These are phyloP conservation scores for Pugionium cornutum DNA, from an alignment of 345 rosid species.

Conservation along the genomic window DNA sequence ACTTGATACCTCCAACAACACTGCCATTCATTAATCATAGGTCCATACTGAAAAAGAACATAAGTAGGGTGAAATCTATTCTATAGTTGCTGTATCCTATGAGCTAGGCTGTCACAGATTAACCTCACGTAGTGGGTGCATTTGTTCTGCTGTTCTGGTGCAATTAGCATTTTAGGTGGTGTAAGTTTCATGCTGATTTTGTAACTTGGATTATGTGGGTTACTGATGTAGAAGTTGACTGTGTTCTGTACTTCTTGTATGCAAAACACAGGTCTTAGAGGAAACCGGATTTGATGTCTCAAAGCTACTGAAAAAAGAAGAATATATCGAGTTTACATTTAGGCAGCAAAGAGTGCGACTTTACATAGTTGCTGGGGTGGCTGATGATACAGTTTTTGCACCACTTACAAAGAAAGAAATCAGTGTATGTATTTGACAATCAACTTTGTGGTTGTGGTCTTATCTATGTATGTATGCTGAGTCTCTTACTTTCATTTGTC, in stretches of 20 bases:
- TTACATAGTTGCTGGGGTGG: conserved; percentile 87
- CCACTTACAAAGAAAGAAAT: conserved; percentile 98
- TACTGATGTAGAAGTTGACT: conserved; percentile 1
- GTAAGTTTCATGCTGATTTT: conserved; percentile 14
- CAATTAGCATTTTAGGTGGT: background rate
- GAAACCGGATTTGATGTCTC: conserved; percentile 96
- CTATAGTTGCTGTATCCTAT: background rate
- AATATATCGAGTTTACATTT: conserved; percentile 76
- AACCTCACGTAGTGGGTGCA: conserved; percentile 7
- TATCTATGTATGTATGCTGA: conserved; percentile 19
- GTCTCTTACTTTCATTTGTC: conserved; percentile 22
- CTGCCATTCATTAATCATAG: background rate
- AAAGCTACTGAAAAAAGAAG: conserved; percentile 75
- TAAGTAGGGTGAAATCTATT: background rate
- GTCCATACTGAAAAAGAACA: background rate
- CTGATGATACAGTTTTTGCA: conserved; percentile 87
- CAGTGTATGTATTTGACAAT: conserved; percentile 60
- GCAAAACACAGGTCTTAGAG: conserved; percentile 69
- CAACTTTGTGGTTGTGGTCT: conserved; percentile 12
- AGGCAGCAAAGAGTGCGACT: conserved; percentile 97
- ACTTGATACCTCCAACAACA: conserved; percentile 16
- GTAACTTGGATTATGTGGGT: conserved; percentile 11
- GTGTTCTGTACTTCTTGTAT: conserved; percentile 14
- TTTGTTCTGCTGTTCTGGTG: conserved; percentile 13
- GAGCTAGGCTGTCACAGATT: conserved; percentile 7